These are phyloP conservation scores for Aspergillus pseudonomiae DNA, from an alignment of 2,329 filamentous ascomycete genomes.

Conservation along the genomic window DNA sequence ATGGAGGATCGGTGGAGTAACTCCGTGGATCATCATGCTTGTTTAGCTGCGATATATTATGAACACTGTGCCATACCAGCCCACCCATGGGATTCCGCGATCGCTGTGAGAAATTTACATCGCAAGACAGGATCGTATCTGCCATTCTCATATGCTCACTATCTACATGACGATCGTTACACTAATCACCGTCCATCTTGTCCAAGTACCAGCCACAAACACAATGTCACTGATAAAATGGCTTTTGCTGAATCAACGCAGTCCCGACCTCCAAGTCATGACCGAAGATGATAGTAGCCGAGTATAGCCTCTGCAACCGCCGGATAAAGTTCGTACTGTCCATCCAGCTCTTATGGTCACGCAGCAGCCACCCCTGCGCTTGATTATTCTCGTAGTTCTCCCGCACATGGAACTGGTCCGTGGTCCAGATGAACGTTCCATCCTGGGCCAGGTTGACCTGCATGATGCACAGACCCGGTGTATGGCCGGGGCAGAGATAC, in stretches of 20 bases:
- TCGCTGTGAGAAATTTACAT: too few relatives aligned
- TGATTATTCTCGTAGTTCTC: slow-evolving; percentile 43
- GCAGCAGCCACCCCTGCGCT: slow-evolving; percentile 41
- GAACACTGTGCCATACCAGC: too few relatives aligned
- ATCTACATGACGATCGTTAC: too few relatives aligned
- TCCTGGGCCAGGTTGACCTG: slow-evolving; percentile 40
- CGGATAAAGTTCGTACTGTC: slow-evolving; percentile 38
- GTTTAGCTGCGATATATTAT: too few relatives aligned
- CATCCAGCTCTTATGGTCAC: slow-evolving; percentile 44
- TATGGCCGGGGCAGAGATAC: slow-evolving; percentile 42
- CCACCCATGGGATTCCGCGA: too few relatives aligned
- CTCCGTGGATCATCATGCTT: too few relatives aligned
- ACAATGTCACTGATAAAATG: not conserved
- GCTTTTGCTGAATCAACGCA: not conserved
- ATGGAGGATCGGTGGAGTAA: too few relatives aligned
- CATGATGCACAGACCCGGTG: slow-evolving; percentile 39
- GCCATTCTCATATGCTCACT: too few relatives aligned
- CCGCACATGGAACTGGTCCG: slow-evolving; percentile 44
- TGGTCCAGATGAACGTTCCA: slow-evolving; percentile 46
- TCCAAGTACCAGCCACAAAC: not conserved
- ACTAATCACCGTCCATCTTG: not conserved
- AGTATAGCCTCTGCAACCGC: slow-evolving; percentile 33
- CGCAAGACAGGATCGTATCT: too few relatives aligned
- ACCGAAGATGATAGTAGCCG: slow-evolving; percentile 36
- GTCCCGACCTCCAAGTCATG: not conserved